Evolutionary conservation across 179 eudicot genomes (phyloP), one percentile per base, ranked within the genome.

Genomic region (Sideroxylon spinosum): DNA sequence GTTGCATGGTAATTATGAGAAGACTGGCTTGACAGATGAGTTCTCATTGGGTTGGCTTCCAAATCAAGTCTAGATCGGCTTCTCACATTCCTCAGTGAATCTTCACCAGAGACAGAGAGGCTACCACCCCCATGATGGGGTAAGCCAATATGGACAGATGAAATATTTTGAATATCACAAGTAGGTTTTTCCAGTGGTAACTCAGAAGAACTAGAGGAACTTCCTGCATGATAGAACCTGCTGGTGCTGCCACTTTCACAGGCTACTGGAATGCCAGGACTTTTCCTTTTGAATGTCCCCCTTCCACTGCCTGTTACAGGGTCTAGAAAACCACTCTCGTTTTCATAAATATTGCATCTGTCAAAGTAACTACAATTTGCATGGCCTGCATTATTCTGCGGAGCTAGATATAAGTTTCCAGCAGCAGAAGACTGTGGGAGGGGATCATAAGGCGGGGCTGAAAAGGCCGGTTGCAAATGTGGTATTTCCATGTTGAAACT

Each of bases 181-280:
- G 55, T 23, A 50, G 79, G 70, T 60, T 78, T 84, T 71, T 70
- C 78, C 52, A 26, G 74, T 1, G 53, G 72, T 26, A 23, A 19
- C 75, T 66, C 82, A 71, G 77, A 78, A 62, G 77, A 76, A 20
- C 82, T 55, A 26, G 86, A 84, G 60, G 86, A 81, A 71, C 86
- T 81, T 68, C 82, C 86, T 20, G 74, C 68, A 60, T 74, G 44
- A 55, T 50, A 78, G 66, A 63, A 81, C 68, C 82, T 67, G 74
- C 83, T 76, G 29, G 85, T 37, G 77, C 82, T 82, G 32, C 77
- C 79, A 63, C 65, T 76, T 56, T 82, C 85, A 60, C 17, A 69
- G n/a, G 71, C 49, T 12, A 32, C 68, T 63, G 85, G 71, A 64
- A 49, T 44, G 8, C 26, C 70, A 7, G 81, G 81, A 68, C 79